Conservation (phyloP, 106 monocot genomes). For the Allium sativum region DNA sequence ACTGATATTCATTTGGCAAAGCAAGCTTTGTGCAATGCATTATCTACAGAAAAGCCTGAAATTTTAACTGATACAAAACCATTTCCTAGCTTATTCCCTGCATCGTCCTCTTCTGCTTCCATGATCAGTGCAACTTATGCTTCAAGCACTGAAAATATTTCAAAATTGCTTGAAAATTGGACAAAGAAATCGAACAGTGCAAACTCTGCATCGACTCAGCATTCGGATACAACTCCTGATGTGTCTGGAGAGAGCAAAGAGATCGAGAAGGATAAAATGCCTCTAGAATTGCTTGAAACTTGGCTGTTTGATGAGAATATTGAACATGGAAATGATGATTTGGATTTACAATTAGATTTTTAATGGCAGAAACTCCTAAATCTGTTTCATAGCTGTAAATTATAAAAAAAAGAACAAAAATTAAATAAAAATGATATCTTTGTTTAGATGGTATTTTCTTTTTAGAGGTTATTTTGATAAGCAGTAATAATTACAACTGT, state of each 20-base stretch:
- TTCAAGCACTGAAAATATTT: conserved; percentile 23
- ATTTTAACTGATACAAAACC: not conserved
- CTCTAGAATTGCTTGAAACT: conserved; percentile 32
- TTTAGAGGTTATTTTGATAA: not conserved
- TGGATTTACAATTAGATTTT: conserved; percentile 7
- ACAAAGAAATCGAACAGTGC: conserved; percentile 11
- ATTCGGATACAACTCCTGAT: conserved; percentile 9
- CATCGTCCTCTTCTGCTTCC: not conserved
- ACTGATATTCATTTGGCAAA: conserved; percentile 35
- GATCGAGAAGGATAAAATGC: not conserved
- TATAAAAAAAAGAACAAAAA: not conserved
- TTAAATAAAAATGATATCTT: conserved; percentile 7
- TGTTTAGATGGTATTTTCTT: not conserved
- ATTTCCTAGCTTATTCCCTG: not conserved
- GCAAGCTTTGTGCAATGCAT: conserved; percentile 27
- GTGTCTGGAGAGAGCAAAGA: conserved; percentile 3
- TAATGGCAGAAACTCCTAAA: not conserved
- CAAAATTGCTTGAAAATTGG: conserved; percentile 12
- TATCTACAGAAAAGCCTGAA: conserved; percentile 12
- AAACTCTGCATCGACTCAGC: conserved; percentile 11
- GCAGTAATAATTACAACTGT: not conserved
- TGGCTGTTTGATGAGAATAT: conserved; percentile 44
- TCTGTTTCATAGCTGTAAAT: not conserved
- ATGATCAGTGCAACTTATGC: conserved; percentile 1
- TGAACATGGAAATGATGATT: conserved; percentile 15